Evolutionary conservation across 2,329 filamentous ascomycete genomes (phyloP).

Genomic region (Colletotrichum sp.): DNA sequence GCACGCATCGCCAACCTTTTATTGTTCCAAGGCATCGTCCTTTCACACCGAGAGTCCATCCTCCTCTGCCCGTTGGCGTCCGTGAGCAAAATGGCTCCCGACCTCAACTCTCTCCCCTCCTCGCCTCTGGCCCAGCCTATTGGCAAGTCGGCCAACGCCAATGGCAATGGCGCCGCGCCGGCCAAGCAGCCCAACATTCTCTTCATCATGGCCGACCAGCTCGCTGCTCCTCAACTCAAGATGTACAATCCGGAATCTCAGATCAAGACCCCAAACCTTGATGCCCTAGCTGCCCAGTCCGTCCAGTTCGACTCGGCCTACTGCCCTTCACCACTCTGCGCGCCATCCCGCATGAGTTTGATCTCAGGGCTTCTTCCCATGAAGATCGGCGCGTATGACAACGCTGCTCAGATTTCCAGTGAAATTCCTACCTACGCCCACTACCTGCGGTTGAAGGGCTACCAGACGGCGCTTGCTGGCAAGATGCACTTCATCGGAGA

Average conservation of each 20-base stretch:
- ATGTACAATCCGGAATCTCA: constrained; percentile 89
- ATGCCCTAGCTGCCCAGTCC: constrained; percentile 78
- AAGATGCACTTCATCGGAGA: constrained; percentile 99
- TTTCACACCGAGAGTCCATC: neutral
- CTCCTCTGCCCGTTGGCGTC: neutral
- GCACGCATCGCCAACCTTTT: neutral
- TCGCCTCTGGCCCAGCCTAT: constrained; percentile 45
- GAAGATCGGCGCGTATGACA: constrained; percentile 91
- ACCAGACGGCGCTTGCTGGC: constrained; percentile 88
- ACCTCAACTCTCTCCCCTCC: constrained; percentile 73
- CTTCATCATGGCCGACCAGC: constrained; percentile 97
- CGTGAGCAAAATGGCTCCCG: constrained; percentile 64
- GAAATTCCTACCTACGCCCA: constrained; percentile 92
- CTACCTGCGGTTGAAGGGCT: constrained; percentile 83
- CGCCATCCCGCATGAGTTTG: constrained; percentile 92
- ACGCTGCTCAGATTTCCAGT: constrained; percentile 82
- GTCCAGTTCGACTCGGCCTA: constrained; percentile 95
- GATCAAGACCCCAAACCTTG: constrained; percentile 91
- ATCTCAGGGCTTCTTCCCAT: constrained; percentile 91
- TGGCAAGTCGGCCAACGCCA: constrained; percentile 23
- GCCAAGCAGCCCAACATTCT: constrained; percentile 46
- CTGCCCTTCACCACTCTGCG: constrained; percentile 91
- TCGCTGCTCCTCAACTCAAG: constrained; percentile 87
- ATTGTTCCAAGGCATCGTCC: neutral
- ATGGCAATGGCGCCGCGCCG: constrained; percentile 20